Base-by-base conservation (phyloP, 768 basidiomycete species). In the Ramaria sp. region DNA sequence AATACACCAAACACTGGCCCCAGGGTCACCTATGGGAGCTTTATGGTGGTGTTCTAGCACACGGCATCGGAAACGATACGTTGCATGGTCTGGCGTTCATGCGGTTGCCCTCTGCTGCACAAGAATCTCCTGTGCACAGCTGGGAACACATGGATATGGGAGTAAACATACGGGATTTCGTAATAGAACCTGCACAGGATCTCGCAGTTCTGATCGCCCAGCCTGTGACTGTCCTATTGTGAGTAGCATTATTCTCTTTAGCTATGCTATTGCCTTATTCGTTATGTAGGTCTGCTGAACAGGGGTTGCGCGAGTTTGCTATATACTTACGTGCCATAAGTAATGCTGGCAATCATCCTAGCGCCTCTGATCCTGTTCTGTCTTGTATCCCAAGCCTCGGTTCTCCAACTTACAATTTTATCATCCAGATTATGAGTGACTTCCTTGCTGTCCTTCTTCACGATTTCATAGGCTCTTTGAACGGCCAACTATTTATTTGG, bases 131-230 rank as follows among this genome's bases (percentile, higher is more conserved):
- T 51, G 71, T 74, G 51, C 69, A 68, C 37, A 62, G 67, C 15
- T 49, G 82, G 81, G 65, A 65, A 5, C 57, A 78, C n/a, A 64
- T 68, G 20, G 62, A 65, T 10, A 34, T 71, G 55, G 69, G 69
- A 4, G 60, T 77, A 37, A 37, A 59, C 15, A 62, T 82, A 12
- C 73, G 78, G n/a, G 82, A 84, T 64, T 83, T 83, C 60, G 73
- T 72, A 7, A 76, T 88, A 71, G 85, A 87, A 63, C 80, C 82
- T 17, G 74, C 79, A 22, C 84, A 84, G 62, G 79, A 86, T 64
- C 72, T 88, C 31, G 71, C 86, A 9, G 73, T 84, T 7, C 60
- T 79, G n/a, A 66, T 82, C 5, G 75, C 78, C 61, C 65, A 62
- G 24, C 71, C 71, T 19, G 55, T 60, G 9, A 37, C 13, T 37